A percentile compares a stretch with the other conserved stretches of the same genome.
phyloP scores from a whole-genome alignment of 2,329 filamentous ascomycete genomes.

The Escovopsis weberi region DNA sequence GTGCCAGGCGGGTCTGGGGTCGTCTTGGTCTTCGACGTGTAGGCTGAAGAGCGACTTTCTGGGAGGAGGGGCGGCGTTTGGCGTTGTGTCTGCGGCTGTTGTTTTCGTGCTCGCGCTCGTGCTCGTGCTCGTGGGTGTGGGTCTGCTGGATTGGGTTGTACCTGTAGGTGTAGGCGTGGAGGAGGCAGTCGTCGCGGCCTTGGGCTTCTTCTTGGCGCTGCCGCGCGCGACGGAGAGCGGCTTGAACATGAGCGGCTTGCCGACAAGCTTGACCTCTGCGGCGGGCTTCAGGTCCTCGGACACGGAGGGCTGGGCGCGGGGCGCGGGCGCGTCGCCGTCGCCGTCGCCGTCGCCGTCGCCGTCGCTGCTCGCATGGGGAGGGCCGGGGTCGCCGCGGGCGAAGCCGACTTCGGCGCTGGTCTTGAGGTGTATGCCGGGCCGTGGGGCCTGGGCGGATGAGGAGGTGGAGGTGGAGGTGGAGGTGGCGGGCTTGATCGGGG shows the following conservation, averaged over 20 bases:
- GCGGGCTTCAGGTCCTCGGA: conserved; percentile 42
- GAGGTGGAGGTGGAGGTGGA: neutral
- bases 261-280: conserved; percentile 53
- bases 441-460: conserved; percentile 16
- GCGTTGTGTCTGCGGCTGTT: neutral
- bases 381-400: conserved; percentile 35
- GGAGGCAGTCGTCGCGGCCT: conserved; percentile 6
- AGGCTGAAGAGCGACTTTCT: conserved; percentile 60
- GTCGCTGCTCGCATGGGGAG: too few species aligned
- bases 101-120: conserved; percentile 3
- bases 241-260: conserved; percentile 76
- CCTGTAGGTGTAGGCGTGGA: too few species aligned
- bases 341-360: conserved; percentile 3
- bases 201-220: conserved; percentile 47
- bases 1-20: conserved; percentile 6
- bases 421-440: conserved; percentile 48
- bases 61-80: conserved; percentile 13
- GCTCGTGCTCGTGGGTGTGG: neutral
- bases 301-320: conserved; percentile 34
- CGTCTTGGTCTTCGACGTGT: conserved; percentile 31
- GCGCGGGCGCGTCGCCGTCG: conserved; percentile 12
- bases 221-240: conserved; percentile 74
- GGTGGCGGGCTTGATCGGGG: conserved; percentile 6
- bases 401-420: conserved; percentile 77
- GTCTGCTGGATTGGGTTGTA: too few species aligned